Evolutionary conservation across 2,329 filamentous ascomycete genomes (phyloP), one percentile per base, ranked within the genome.

Genomic region (Colletotrichum sp.): DNA sequence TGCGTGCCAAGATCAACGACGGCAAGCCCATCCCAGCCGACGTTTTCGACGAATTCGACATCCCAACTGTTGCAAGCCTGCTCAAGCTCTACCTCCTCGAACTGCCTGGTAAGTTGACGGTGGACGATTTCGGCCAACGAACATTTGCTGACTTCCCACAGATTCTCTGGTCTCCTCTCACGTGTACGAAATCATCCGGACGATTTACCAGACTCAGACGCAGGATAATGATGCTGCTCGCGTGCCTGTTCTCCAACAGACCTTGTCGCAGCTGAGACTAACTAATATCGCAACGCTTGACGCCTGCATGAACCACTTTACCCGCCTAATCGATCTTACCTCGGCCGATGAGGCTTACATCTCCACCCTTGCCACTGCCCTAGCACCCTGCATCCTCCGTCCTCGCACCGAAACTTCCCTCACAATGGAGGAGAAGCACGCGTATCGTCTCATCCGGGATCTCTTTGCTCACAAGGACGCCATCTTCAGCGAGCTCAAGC

Each of bases 241-340:
- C 69, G 91, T 99, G 78, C 94, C 96, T 71, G 95, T 99, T 76
- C 91, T 99, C 39, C 97, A 99, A 85, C 98, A 97, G 80, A 99
- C 97, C 0, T 93, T 99, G 72, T 96, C 96, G 52, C 96, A 99
- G 84, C 92, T 99, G 72, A 94, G 96, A 77, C 93, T 99, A 72
- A 96, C 97, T 78, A 99, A 99, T 84, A 99, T 99, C 84, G 97
- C 97, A 64, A 99, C 97, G n/a, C 92, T 99, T 75, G 97, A 99
- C 84, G 97, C 97, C 55, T 94, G 98, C 83, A 98, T 98, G 90
- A 99, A 98, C 79, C 97, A 99, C 86, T 99, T 99, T 84, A 98
- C 96, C 52, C 94, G 97, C 76, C 89, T 99, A 76, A 98, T 99
- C 82, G 97, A 99, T 84, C 90, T 99, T 78, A 99, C 97, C 3